Conservation (phyloP, 2,329 filamentous ascomycete genomes). For the Alternaria novae-zelandiae region DNA sequence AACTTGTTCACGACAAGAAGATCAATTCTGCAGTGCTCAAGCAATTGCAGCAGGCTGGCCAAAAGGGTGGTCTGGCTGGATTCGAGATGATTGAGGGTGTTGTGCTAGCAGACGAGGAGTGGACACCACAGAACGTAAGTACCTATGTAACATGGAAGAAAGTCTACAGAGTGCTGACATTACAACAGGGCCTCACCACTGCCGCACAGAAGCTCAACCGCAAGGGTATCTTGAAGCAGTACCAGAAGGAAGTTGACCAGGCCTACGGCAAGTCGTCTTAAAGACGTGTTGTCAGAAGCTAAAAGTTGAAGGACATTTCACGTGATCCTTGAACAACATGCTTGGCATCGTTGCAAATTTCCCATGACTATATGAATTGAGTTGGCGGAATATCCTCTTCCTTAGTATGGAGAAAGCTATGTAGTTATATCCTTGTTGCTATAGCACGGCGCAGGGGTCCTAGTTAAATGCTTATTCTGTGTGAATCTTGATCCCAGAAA, state of each 20-base stretch:
- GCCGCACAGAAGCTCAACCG: constrained; percentile 62
- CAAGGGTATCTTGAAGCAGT: constrained; percentile 57
- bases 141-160: background rate
- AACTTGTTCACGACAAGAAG: constrained; percentile 71
- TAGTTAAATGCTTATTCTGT: background rate
- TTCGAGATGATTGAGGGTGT: constrained; percentile 80
- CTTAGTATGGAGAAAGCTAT: background rate
- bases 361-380: background rate
- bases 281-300: background rate
- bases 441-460: background rate
- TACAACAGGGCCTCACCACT: constrained; percentile 54
- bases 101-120: constrained; percentile 83
- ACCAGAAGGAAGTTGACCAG: constrained; percentile 58
- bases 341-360: background rate
- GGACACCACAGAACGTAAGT: constrained; percentile 84
- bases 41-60: constrained; percentile 70
- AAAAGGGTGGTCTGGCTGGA: constrained; percentile 68
- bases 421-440: constrained; percentile 10
- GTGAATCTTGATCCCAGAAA: background rate
- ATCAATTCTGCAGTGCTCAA: constrained; percentile 70
- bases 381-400: background rate
- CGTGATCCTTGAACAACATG: background rate
- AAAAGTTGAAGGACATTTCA: background rate
- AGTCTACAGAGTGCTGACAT: constrained; percentile 22
- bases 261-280: constrained; percentile 47